Evolutionary conservation across 345 rosid genomes (phyloP), one percentile per base, ranked within the genome.

Genomic region (Eucalyptus polyanthemos): DNA sequence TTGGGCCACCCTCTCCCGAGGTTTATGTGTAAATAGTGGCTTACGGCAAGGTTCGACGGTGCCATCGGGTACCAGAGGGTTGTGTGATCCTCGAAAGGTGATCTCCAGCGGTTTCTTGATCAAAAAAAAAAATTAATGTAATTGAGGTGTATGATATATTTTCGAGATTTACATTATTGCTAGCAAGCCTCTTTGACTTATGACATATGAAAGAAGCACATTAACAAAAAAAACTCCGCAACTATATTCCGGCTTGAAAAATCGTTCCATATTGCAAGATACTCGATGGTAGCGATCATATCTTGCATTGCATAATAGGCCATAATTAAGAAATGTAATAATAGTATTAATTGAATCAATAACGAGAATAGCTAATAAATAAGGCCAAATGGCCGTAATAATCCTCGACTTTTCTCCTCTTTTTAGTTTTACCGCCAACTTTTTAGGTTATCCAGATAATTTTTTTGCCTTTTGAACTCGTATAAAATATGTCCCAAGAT

Each of bases 51-150:
- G 14, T 5, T 49, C 14, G 5, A 49, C 2, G 5, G 50, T 49
- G 14, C 50, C 50, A 49, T 1, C 14, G 50, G 5, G 5, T 49
- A 49, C 2, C 2, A 0, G 14, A 49, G 4, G 14, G 50, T 49
- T 49, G 50, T 12, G 14, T 49, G 5, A 49, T 49, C 14, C 50
- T 49, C 2, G 50, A 49, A 49, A 49, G 1, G 5, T 49, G 14
- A 49, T 49, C 14, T 49, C 50, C 1, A 49, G 1, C 0, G 14
- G 14, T 49, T 49, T 5, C 14, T 47, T 5, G 4, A 1, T 47
- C 11, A 45, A 47, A 3, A 47, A 47, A 47, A 47, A 47, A 49
- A 6, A 62, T 25, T 25, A 29, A 29, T 29, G 31, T 27, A 14
- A 53, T 62, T 12, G 69, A 62, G 15, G 4, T 12, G 72, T n/a